Conservation (phyloP, 2,329 filamentous ascomycete species). For the Penicillium sp. region DNA sequence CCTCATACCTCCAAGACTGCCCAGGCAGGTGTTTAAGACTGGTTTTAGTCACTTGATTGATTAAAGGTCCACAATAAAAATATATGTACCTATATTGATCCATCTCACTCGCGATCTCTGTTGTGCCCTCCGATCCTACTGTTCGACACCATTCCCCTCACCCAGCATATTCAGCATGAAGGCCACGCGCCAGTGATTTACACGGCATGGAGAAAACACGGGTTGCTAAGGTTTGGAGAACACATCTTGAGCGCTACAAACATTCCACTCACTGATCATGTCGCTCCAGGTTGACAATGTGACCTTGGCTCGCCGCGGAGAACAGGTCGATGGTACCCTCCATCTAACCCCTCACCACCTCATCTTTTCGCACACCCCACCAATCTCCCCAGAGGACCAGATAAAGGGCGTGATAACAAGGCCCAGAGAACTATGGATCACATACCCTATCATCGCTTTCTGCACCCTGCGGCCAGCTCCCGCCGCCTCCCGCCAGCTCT, state of each 20-base stretch:
- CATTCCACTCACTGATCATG: constrained; percentile 1
- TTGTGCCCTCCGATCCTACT: background rate
- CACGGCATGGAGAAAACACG: constrained; percentile 48
- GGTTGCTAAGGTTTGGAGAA: constrained; percentile 41
- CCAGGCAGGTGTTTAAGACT: background rate
- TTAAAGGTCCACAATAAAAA: background rate
- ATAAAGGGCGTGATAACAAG: constrained; percentile 45
- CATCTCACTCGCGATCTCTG: background rate
- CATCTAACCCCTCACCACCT: constrained; percentile 64
- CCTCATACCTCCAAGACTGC: background rate
- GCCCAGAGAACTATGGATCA: constrained; percentile 81
- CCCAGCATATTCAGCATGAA: constrained; percentile 30
- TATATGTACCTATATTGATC: background rate
- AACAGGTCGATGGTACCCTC: constrained; percentile 59
- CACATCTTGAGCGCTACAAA: background rate
- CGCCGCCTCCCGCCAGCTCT: constrained; percentile 66
- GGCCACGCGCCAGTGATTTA: constrained; percentile 33
- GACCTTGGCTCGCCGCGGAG: constrained; percentile 57
- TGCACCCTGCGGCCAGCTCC: constrained; percentile 77
- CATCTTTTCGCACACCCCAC: constrained; percentile 60
- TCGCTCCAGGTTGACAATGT: constrained; percentile 54
- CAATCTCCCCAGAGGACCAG: constrained; percentile 39
- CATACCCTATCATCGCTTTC: constrained; percentile 84
- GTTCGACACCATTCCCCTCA: constrained; percentile 5
- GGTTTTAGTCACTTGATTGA: background rate